Evolutionary conservation across 805 yeast genomes (phyloP).

Genomic region (Nakazawaea ishiwadae): DNA sequence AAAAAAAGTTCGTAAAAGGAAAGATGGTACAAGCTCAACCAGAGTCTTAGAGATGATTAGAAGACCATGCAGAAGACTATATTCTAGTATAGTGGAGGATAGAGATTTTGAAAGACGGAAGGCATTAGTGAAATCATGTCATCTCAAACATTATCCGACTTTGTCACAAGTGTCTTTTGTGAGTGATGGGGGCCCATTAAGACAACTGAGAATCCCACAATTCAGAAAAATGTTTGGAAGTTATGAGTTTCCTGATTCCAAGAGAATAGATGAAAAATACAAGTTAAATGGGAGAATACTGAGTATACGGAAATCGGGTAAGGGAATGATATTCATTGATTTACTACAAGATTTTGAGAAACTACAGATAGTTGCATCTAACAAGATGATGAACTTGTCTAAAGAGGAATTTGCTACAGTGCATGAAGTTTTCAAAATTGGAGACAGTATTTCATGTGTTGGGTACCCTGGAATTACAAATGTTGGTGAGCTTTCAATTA

Average conservation of each 20-base stretch:
- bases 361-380: conserved; percentile 61
- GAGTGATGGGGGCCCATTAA: not conserved
- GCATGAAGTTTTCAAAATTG: conserved; percentile 50
- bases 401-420: conserved; percentile 35
- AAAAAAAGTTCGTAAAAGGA: too few relatives aligned
- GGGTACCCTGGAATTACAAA: conserved; percentile 78
- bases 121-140: not conserved
- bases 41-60: too few relatives aligned
- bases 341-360: conserved; percentile 51
- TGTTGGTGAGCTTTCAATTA: conserved; percentile 73
- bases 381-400: conserved; percentile 37
- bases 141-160: conserved; percentile 5
- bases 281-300: conserved; percentile 52
- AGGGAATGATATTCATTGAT: conserved; percentile 66
- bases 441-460: conserved; percentile 62
- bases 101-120: conserved; percentile 1
- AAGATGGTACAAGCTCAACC: too few relatives aligned
- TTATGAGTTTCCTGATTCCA: conserved; percentile 18
- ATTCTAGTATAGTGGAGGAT: not conserved
- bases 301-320: conserved; percentile 61
- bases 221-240: conserved; percentile 29
- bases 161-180: conserved; percentile 20
- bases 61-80: not conserved
- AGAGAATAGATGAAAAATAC: conserved; percentile 20
- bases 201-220: conserved; percentile 31